These are phyloP conservation scores for Phytophthora uliginosa DNA, from an alignment of 352 stramenopile genomes.

Conservation along the genomic window DNA sequence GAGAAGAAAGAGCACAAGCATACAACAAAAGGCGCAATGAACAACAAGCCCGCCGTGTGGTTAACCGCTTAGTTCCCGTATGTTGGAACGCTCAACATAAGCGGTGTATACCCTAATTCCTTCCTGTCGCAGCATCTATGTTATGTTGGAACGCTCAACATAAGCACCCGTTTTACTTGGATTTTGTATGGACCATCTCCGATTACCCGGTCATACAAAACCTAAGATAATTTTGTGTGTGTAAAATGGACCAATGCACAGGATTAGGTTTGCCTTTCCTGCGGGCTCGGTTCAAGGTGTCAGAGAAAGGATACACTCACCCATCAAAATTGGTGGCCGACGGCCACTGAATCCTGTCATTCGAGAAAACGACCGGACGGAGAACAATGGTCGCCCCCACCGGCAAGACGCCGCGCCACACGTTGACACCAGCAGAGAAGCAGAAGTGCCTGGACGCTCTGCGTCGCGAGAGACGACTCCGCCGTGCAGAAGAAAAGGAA, in stretches of 20 bases:
- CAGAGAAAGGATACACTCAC: not conserved
- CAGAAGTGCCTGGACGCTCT: not conserved
- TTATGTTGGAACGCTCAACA: not conserved
- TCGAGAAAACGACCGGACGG: not conserved
- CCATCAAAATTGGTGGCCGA: not conserved
- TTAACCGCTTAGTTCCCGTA: too few species aligned
- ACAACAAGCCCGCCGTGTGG: too few species aligned
- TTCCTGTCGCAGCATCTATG: not conserved
- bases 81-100: conserved; percentile 7
- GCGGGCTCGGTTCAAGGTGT: not conserved
- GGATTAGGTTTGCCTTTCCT: not conserved
- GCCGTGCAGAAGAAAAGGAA: not conserved
- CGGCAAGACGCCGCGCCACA: not conserved
- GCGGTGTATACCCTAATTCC: not conserved
- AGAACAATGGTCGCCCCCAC: not conserved
- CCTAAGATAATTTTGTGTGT: not conserved
- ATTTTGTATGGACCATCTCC: not conserved
- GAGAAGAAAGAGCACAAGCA: too few species aligned
- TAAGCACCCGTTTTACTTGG: not conserved
- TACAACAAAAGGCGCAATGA: too few species aligned
- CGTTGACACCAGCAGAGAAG: not conserved
- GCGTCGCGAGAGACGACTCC: not conserved
- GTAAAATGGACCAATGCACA: too few species aligned
- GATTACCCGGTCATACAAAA: not conserved
- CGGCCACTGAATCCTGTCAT: not conserved